Evolutionary conservation across 805 yeast species (phyloP).

Genomic region (Teunomyces funiuensis): DNA sequence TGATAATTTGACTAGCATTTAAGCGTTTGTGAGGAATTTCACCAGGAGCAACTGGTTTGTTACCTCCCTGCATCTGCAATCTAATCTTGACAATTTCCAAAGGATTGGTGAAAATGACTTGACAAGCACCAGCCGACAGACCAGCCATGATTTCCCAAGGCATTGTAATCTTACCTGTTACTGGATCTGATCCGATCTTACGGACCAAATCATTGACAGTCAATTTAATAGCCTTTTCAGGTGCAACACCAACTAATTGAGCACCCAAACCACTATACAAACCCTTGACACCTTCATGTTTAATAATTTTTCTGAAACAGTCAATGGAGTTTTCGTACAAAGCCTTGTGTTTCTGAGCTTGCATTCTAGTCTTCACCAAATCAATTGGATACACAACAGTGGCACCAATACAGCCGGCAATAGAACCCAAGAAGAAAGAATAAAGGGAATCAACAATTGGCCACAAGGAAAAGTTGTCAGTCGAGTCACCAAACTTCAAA

Average conservation of each 20-base stretch:
- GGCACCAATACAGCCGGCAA: conserved; percentile 99
- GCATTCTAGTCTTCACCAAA: conserved; percentile 94
- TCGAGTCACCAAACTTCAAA: conserved; percentile 14
- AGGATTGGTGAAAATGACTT: conserved; percentile 94
- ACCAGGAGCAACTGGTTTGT: conserved; percentile 37
- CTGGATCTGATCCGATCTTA: conserved; percentile 55
- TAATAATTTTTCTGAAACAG: conserved; percentile 76
- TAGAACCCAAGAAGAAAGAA: conserved; percentile 85
- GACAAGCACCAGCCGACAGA: conserved; percentile 94
- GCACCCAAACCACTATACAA: conserved; percentile 92
- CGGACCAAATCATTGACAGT: conserved; percentile 91
- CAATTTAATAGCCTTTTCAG: conserved; percentile 95
- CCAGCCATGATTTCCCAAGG: conserved; percentile 83
- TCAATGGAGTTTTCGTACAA: conserved; percentile 80
- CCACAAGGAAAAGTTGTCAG: conserved; percentile 45
- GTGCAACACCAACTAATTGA: conserved; percentile 95
- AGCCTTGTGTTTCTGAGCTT: conserved; percentile 77
- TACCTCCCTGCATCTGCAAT: conserved; percentile 86
- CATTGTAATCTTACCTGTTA: conserved; percentile 38
- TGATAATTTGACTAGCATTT: conserved; percentile 70
- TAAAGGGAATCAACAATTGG: conserved; percentile 70
- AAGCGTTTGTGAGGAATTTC: conserved; percentile 44
- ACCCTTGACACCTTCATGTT: conserved; percentile 79
- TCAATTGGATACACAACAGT: conserved; percentile 96
- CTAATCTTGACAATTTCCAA: conserved; percentile 93